Base-by-base conservation (phyloP, 2,329 filamentous ascomycete species). In the Colletotrichum plurivorum region DNA sequence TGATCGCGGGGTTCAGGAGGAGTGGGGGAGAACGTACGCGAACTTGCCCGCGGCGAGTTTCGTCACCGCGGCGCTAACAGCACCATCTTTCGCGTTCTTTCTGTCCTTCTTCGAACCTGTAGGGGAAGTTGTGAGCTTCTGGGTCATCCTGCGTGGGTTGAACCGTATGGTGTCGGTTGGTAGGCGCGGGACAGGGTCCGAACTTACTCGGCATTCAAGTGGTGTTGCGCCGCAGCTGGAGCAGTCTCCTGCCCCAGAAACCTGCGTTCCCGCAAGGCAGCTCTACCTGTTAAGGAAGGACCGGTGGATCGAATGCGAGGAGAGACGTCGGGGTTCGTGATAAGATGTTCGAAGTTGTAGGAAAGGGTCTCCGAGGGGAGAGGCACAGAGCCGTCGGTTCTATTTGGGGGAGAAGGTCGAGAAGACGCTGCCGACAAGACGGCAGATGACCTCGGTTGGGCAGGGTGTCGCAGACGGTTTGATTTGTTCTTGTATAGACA, bases 1-100 rank as follows among this genome's bases (percentile, higher is more conserved):
- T 45, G 71, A 56, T 53, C 56, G 66, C 58, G 60, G 45, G 58
- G 62, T 61, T 61, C 67, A 46, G 43, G 36, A 9, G 49, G 59
- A 25, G 57, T 55, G 58, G 48, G 57, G 56, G 61, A 46, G 46
- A 61, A 83, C 85, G 74, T 81, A 87, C 85, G 81, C 79, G 79
- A 86, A 84, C 78, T 85, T 87, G 75, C 82, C 83, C 75, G 83
- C 80, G 74, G 82, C 82, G 73, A 88, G 84, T 75, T 84, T 86
- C 71, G 83, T 86, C 80, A 87, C 82, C 78, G 84, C 85, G 55
- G 85, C 84, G 73, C 84, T 82, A 74, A 87, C 85, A 73, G 84
- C 83, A 75, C 79, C 80, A 75, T 87, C 84, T 84, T 82, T 87
- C 77, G 82, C 85, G 85, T 87, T 80, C 80, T 86, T 88, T 78